Conservation (phyloP, 2,329 filamentous ascomycete species). For the Didymella segeticola region DNA sequence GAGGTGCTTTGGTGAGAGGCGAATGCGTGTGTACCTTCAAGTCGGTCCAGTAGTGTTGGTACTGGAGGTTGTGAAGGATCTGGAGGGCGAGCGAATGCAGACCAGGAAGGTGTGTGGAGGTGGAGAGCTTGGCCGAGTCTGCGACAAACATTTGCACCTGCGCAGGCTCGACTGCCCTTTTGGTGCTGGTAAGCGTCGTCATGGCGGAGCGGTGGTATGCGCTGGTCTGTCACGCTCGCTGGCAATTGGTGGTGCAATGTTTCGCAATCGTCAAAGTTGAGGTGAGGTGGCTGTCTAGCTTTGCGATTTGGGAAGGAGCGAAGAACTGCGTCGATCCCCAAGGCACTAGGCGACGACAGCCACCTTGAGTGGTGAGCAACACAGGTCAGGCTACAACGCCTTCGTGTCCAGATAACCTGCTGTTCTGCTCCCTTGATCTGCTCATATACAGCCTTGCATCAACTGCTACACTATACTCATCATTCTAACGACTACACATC, state of each 20-base stretch:
- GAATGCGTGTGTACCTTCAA: slow-evolving; percentile 62
- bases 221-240: slow-evolving; percentile 11
- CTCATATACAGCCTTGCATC: not conserved
- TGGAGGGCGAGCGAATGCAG: slow-evolving; percentile 62
- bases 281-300: slow-evolving; percentile 24
- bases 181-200: slow-evolving; percentile 34
- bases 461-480: not conserved
- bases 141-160: slow-evolving; percentile 43
- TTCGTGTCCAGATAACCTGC: slow-evolving; percentile 2
- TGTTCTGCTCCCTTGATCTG: not conserved
- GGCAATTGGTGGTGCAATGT: slow-evolving; percentile 36
- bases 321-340: slow-evolving; percentile 29
- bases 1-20: slow-evolving; percentile 46
- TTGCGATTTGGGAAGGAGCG: slow-evolving; percentile 41
- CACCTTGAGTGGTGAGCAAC: slow-evolving; percentile 13
- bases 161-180: slow-evolving; percentile 37
- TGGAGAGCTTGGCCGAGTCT: slow-evolving; percentile 18
- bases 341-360: slow-evolving; percentile 14
- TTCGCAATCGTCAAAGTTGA: slow-evolving; percentile 26
- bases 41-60: slow-evolving; percentile 77
- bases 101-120: slow-evolving; percentile 36
- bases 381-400: slow-evolving; percentile 12
- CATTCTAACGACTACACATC: not conserved
- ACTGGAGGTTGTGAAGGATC: slow-evolving; percentile 73
- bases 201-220: slow-evolving; percentile 21